Evolutionary conservation across 164 flowering plant genomes (phyloP).

Genomic region (Santalum album): DNA sequence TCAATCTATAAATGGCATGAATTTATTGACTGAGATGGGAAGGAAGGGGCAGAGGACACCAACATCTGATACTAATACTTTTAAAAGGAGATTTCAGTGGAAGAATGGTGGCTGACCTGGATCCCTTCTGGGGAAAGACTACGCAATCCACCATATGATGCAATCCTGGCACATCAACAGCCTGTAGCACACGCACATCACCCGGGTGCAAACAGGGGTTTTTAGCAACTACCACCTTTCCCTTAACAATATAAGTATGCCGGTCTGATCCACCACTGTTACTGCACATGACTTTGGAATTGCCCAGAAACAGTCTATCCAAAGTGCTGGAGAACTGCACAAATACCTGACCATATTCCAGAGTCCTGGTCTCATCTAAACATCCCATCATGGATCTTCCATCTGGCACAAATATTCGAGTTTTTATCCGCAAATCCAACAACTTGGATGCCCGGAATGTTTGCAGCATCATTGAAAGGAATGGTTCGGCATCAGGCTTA

Average conservation of each 20-base stretch:
- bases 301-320: slow-evolving; percentile 2
- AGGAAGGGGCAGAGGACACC: no score
- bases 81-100: no score
- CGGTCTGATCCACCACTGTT: not conserved
- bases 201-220: slow-evolving; percentile 3
- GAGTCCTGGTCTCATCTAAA: slow-evolving; percentile 71
- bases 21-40: no score
- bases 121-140: slow-evolving; percentile 3
- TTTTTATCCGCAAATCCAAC: slow-evolving; percentile 46
- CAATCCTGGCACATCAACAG: not conserved
- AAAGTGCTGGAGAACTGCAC: slow-evolving; percentile 49
- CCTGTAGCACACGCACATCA: not conserved
- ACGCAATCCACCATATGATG: slow-evolving; percentile 2
- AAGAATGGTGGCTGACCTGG: not conserved
- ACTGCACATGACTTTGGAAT: not conserved
- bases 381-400: slow-evolving; percentile 93
- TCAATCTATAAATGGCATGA: no score
- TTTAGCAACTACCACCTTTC: slow-evolving; percentile 3
- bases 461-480: slow-evolving; percentile 81
- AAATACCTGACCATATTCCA: slow-evolving; percentile 86
- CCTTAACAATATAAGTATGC: not conserved
- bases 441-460: slow-evolving; percentile 61
- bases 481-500: slow-evolving; percentile 72
- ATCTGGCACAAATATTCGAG: slow-evolving; percentile 57
- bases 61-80: no score